phyloP scores from a whole-genome alignment of 352 stramenopile species.

The Phytopythium ostracodes region DNA sequence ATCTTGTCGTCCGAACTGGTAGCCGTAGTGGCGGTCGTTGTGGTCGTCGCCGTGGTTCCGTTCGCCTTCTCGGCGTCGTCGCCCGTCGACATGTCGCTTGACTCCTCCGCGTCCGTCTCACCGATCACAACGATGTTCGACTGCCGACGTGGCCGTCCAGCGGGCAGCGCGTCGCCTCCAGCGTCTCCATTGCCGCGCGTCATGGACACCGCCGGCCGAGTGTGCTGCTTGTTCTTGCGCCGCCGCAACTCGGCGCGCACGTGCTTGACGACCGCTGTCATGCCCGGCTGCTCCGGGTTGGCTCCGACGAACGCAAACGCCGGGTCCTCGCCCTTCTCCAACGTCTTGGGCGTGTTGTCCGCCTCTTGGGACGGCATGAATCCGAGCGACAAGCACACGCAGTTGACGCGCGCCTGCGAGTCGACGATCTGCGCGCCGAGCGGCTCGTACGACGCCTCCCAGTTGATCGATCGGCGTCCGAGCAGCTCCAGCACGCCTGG shows the following conservation, averaged over 20 bases:
- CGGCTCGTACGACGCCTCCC: conserved; percentile 80
- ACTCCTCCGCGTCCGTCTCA: conserved; percentile 74
- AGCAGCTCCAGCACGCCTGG: conserved; percentile 77
- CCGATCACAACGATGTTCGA: conserved; percentile 88
- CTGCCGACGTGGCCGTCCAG: conserved; percentile 38
- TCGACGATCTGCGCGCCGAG: conserved; percentile 85
- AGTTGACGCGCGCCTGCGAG: conserved; percentile 81
- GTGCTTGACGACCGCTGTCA: conserved; percentile 83
- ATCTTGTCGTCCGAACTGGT: conserved; percentile 27
- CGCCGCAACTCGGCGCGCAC: conserved; percentile 61
- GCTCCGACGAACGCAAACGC: conserved; percentile 80
- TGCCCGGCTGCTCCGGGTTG: conserved; percentile 70
- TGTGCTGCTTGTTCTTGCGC: conserved; percentile 28
- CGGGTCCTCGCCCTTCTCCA: conserved; percentile 79
- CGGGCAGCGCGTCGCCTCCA: conserved; percentile 16
- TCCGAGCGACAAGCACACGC: conserved; percentile 80
- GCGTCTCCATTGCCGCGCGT: conserved; percentile 5
- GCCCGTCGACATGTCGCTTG: conserved; percentile 67
- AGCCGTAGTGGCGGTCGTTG: not conserved
- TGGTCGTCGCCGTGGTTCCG: conserved; percentile 5
- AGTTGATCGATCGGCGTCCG: conserved; percentile 84
- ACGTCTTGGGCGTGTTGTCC: conserved; percentile 60
- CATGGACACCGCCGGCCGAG: conserved; percentile 11
- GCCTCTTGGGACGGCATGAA: conserved; percentile 70
- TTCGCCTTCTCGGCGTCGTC: conserved; percentile 41